Percentiles rank a stretch among this genome's conserved stretches.
Evolutionary conservation across 2,329 filamentous ascomycete genomes (phyloP).

Genomic region (Sphaerulina vaccinii): DNA sequence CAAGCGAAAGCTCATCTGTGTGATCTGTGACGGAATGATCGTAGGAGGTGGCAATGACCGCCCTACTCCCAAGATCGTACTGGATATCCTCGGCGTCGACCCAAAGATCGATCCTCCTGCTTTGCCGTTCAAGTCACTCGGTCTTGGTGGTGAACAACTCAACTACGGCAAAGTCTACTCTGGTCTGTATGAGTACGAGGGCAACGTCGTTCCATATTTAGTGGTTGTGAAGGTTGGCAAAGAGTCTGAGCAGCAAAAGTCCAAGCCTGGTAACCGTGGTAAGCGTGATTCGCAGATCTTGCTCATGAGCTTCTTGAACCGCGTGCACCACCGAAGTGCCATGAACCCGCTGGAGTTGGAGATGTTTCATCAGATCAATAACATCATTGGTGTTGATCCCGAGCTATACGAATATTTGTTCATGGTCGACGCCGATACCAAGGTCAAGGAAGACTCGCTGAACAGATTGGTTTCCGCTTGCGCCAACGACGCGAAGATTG

Average conservation of each 20-base stretch:
- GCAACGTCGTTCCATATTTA: conserved; percentile 93
- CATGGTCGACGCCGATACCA: conserved; percentile 97
- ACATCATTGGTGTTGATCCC: conserved; percentile 96
- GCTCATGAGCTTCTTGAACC: conserved; percentile 95
- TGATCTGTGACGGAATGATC: conserved; percentile 97
- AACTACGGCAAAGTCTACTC: conserved; percentile 99
- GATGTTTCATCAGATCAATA: conserved; percentile 99
- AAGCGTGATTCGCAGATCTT: conserved; percentile 98
- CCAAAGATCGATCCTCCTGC: conserved; percentile 95
- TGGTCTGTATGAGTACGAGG: conserved; percentile 94
- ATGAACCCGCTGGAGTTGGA: conserved; percentile 97
- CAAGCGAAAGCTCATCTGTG: conserved; percentile 93
- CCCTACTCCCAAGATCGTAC: conserved; percentile 93
- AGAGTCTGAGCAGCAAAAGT: conserved; percentile 84
- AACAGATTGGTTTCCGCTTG: conserved; percentile 91
- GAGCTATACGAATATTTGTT: conserved; percentile 96
- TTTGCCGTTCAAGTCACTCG: conserved; percentile 89
- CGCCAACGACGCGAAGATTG: conserved; percentile 91
- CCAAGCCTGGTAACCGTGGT: conserved; percentile 95
- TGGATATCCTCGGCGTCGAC: conserved; percentile 95
- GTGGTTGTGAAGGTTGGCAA: conserved; percentile 97
- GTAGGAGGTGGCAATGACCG: conserved; percentile 94
- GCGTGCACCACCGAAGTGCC: conserved; percentile 86
- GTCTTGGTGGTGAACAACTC: conserved; percentile 82
- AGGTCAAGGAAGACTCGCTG: conserved; percentile 84